Evolutionary conservation across 2,329 filamentous ascomycete genomes (phyloP).

Genomic region (Botrytis pseudocinerea): DNA sequence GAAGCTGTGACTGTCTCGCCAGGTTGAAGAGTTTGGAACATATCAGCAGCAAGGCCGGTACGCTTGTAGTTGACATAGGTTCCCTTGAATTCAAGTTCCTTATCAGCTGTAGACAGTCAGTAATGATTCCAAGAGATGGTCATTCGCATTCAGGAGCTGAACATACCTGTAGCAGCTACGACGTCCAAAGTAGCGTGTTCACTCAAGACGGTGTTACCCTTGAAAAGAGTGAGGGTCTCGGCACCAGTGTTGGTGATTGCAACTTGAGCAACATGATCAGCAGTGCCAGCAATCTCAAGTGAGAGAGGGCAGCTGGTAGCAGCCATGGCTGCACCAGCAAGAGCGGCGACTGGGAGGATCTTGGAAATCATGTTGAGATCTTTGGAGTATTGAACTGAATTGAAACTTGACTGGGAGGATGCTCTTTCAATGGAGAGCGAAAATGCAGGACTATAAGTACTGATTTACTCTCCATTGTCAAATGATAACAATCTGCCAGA

Average conservation of each 20-base stretch:
- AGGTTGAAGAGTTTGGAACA: conserved; percentile 31
- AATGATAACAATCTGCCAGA: conserved; percentile 3
- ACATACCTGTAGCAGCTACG: conserved; percentile 29
- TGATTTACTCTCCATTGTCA: neutral
- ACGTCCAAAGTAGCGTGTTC: conserved; percentile 33
- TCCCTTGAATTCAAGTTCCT: conserved; percentile 31
- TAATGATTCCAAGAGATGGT: neutral
- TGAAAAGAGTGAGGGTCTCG: conserved; percentile 33
- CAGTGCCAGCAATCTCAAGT: conserved; percentile 29
- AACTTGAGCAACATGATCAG: conserved; percentile 31
- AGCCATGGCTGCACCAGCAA: conserved; percentile 32
- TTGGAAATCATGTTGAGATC: conserved; percentile 31
- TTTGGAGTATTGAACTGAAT: conserved; percentile 2
- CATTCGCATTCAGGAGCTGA: neutral
- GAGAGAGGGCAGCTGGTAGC: conserved; percentile 32
- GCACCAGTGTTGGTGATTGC: conserved; percentile 33
- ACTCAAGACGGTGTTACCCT: conserved; percentile 35
- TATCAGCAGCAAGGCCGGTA: conserved; percentile 25
- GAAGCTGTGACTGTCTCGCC: conserved; percentile 31
- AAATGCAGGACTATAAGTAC: conserved; percentile 1
- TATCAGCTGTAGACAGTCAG: conserved; percentile 27
- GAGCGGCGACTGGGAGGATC: conserved; percentile 30
- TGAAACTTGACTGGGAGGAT: conserved; percentile 1
- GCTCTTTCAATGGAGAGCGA: neutral
- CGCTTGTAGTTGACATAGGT: conserved; percentile 34